Conservation (phyloP, 2,329 filamentous ascomycete species). For the Diaporthe eres region DNA sequence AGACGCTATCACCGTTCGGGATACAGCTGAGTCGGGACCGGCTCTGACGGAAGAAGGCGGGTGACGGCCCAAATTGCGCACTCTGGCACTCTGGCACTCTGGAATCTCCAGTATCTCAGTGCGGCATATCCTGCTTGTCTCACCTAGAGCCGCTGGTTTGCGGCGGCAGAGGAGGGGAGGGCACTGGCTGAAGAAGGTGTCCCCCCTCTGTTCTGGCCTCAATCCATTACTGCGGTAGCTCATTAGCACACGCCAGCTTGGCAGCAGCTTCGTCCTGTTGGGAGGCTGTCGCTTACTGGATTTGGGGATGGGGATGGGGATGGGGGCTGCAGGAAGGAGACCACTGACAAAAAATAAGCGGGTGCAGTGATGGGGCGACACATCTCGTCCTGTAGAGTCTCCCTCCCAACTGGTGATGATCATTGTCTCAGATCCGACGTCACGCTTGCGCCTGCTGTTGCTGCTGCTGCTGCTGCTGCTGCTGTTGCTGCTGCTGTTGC, state of each 20-base stretch:
- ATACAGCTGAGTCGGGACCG: slow-evolving; percentile 14
- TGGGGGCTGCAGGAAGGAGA: not conserved
- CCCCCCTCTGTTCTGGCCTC: too few species aligned
- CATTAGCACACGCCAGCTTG: slow-evolving; percentile 4
- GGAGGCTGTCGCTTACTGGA: slow-evolving; percentile 16
- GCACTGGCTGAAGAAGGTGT: slow-evolving; percentile 15
- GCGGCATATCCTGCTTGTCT: slow-evolving; percentile 2
- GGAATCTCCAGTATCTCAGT: not conserved
- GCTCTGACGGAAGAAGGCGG: slow-evolving; percentile 9
- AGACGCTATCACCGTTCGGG: slow-evolving; percentile 26
- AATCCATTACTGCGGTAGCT: not conserved
- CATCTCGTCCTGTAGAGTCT: not conserved
- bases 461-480: not conserved
- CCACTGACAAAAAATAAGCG: not conserved
- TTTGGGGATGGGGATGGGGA: not conserved
- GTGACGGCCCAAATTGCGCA: slow-evolving; percentile 8
- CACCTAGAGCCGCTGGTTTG: not conserved
- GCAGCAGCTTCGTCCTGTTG: slow-evolving; percentile 4
- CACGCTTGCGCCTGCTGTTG: slow-evolving; percentile 7
- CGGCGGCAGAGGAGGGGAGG: not conserved
- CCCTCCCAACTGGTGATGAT: not conserved
- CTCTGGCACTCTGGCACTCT: not conserved
- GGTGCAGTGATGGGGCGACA: not conserved
- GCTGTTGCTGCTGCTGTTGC: not conserved
- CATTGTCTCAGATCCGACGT: slow-evolving; percentile 20